Evolutionary conservation across 352 stramenopile species (phyloP), one percentile per base, ranked within the genome.

Genomic region (Phytophthora hybrid): DNA sequence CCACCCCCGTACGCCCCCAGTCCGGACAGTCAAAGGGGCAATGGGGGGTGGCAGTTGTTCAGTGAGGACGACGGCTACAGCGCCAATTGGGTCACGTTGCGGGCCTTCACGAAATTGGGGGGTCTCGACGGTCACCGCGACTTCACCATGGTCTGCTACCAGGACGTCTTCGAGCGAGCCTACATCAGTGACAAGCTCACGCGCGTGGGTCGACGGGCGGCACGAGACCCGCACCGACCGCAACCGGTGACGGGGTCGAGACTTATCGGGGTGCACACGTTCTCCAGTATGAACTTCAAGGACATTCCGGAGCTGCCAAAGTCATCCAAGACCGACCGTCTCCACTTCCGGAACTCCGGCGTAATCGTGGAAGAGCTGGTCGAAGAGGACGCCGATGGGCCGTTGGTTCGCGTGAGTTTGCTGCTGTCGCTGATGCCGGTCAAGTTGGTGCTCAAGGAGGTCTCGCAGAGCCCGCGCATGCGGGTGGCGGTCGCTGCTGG

Each of bases 261-360:
- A 53, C 60, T 92, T 23, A 63, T 92, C 11, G 84, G 84, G 29
- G 81, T 92, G 11, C 83, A 92, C 67, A 81, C 77, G 29, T 66
- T 89, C 41, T 80, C 79, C 13, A 90, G 81, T 51, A 84, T 92
- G 72, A 90, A 90, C 69, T 92, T 92, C 32, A 82, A 81, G 58
- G 83, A 90, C 53, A 81, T 92, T 19, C 84, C 84, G 0, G 72
- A 84, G 51, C 71, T 89, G 57, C 84, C 84, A 5, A 80, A 78
- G 56, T 75, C 49, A 6, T 79, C 74, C 16, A 80, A 82, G 55
- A 89, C 83, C 41, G 71, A 85, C 21, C 81, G 84, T 0, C 61
- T 88, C 18, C 84, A 92, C 65, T 79, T 88, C 21, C 83, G 81
- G n/a, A 89, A 86, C 66, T 83, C 84, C 19, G 84, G 84, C 16